Base-by-base conservation (phyloP, 257 asterid species). In the Jacaranda mimosifolia region DNA sequence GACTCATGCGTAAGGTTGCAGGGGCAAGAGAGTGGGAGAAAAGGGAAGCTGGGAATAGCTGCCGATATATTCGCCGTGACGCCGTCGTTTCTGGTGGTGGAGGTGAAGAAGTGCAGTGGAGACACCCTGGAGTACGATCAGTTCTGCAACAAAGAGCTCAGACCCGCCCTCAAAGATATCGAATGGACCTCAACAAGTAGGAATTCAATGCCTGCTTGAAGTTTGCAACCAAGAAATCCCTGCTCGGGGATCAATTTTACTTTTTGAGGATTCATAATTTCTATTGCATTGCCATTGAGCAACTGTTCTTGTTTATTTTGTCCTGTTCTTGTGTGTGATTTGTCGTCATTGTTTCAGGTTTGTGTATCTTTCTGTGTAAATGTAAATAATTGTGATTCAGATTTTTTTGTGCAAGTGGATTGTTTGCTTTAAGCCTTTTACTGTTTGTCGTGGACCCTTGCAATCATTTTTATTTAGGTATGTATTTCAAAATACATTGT, bases 21-120 rank as follows among this genome's bases (percentile, higher is more conserved):
- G 78, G 88, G 92, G 38, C 79, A 19, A 39, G 85, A 83, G 79
- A 74, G 75, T 52, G 96, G 97, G 60, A 84, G 97, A 57, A 91
- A 91, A 69, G 97, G 97, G 83, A 90, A 84, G 74, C 82, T 91
- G 32, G 94, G 91, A 3, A 90, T 91, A 8, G 83, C 79, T 0
- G 96, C 92, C 0, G 89, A 91, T 56, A 82, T 91, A 21, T 85
- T 87, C 15, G 81, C 91, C 0, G 74, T 91, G 75, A 70, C 92
- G 52, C 79, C 92, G 64, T 74, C 94, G 64, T 84, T 91, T 18
- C 67, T 86, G 80, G 89, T 91, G 69, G 94, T 91, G 86, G 94
- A 91, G 84, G 91, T 91, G 84, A 83, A 79, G 84, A 86, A 83
- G 45, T 81, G 84, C 5, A 80, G 89, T 49, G 90, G 90, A 0